These are phyloP conservation scores for apple (Malus domestica) DNA, from an alignment of 306 rosid species.

Conservation along the genomic window DNA sequence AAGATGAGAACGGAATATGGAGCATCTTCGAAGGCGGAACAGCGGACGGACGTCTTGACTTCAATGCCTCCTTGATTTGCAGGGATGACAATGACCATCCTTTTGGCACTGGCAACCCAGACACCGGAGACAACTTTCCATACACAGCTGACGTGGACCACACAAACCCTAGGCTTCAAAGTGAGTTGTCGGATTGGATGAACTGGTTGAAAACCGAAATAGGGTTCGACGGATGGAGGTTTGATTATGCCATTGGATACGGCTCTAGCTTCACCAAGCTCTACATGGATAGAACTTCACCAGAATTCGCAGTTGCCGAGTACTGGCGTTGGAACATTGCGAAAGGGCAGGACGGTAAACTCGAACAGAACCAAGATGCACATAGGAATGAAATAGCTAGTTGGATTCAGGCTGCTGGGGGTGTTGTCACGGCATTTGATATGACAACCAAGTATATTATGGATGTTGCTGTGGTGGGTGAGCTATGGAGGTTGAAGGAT, in stretches of 20 bases:
- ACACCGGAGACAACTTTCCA: conserved; percentile 23
- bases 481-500: conserved; percentile 53
- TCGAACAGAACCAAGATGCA: conserved; percentile 27
- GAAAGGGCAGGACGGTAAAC: conserved; percentile 22
- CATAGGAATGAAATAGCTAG: conserved; percentile 23
- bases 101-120: conserved; percentile 56
- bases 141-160: conserved; percentile 45
- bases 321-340: conserved; percentile 31
- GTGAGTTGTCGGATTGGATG: conserved; percentile 70
- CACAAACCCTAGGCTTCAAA: conserved; percentile 49
- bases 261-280: conserved; percentile 34
- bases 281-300: conserved; percentile 43
- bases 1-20: conserved; percentile 44
- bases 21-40: conserved; percentile 70
- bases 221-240: conserved; percentile 72
- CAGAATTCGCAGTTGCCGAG: conserved; percentile 63
- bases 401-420: conserved; percentile 37
- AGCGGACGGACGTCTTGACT: conserved; percentile 44
- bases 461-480: conserved; percentile 49
- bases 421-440: conserved; percentile 41
- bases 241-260: conserved; percentile 56
- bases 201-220: conserved; percentile 63
- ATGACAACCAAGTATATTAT: conserved; percentile 49
- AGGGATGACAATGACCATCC: conserved; percentile 44
- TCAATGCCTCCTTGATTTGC: conserved; percentile 57